phyloP scores from a whole-genome alignment of 768 basidiomycete species.

The Pleurotus eryngii region DNA sequence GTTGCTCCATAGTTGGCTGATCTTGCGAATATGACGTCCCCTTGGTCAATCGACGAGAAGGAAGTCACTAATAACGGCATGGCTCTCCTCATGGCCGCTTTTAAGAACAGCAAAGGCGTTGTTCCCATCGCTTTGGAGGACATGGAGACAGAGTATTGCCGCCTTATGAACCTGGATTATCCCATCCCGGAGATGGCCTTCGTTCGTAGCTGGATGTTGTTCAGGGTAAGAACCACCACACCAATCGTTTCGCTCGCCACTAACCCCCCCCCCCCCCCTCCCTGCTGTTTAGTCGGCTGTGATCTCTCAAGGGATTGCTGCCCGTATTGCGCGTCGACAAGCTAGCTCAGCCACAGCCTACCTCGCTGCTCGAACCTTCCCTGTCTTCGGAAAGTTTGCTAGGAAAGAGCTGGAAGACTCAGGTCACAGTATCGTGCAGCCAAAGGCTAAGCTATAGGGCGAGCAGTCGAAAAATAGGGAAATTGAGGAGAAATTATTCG shows the following conservation, averaged over 20 bases:
- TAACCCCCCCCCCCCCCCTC: no score
- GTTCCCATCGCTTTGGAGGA: conserved; percentile 66
- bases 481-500: no score
- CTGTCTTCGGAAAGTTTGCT: conserved; percentile 62
- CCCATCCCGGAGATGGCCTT: conserved; percentile 80
- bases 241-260: conserved; percentile 1
- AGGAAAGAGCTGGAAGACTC: conserved; percentile 54
- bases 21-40: conserved; percentile 84
- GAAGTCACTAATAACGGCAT: conserved; percentile 29
- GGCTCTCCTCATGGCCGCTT: conserved; percentile 44
- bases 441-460: conserved; percentile 14
- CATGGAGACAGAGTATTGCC: conserved; percentile 81
- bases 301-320: conserved; percentile 89
- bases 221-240: conserved; percentile 50
- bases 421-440: conserved; percentile 29
- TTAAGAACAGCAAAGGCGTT: conserved; percentile 56
- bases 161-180: conserved; percentile 58
- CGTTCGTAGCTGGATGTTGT: conserved; percentile 82
- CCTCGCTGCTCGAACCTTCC: conserved; percentile 44
- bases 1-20: conserved; percentile 64
- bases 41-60: conserved; percentile 62
- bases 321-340: conserved; percentile 79
- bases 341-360: conserved; percentile 82
- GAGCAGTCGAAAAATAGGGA: no score
- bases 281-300: conserved; percentile 54